Evolutionary conservation across 1,139 yeast genomes (phyloP).

Genomic region (Pichia sp.): DNA sequence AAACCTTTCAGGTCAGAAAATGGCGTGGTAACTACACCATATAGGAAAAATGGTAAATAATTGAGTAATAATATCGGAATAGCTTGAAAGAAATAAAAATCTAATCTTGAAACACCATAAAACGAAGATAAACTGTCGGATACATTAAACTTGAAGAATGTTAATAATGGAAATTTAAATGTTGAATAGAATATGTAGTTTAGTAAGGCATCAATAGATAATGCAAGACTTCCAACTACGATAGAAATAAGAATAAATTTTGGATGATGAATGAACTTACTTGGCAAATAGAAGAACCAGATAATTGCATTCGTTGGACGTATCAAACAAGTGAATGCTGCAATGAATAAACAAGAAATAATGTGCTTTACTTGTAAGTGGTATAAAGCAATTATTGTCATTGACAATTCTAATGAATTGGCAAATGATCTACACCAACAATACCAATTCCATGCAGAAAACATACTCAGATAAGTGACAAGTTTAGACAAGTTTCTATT

Average conservation of each 20-base stretch:
- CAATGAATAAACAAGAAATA: constrained; percentile 34
- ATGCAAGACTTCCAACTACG: constrained; percentile 22
- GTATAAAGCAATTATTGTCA: constrained; percentile 64
- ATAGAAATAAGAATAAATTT: constrained; percentile 24
- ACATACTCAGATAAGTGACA: constrained; percentile 47
- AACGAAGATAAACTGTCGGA: constrained; percentile 67
- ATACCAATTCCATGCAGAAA: constrained; percentile 81
- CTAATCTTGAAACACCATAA: constrained; percentile 83
- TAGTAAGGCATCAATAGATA: constrained; percentile 35
- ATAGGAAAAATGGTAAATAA: constrained; percentile 53
- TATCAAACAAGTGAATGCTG: constrained; percentile 54
- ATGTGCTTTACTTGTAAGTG: constrained; percentile 56
- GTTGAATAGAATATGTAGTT: constrained; percentile 60
- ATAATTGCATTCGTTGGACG: constrained; percentile 79
- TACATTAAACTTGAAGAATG: constrained; percentile 72
- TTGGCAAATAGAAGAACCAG: constrained; percentile 48
- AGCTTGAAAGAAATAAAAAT: constrained; percentile 78
- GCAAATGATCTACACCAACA: constrained; percentile 78
- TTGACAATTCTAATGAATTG: constrained; percentile 69
- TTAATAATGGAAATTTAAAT: constrained; percentile 55
- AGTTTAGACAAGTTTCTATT: constrained; percentile 38
- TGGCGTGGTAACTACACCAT: constrained; percentile 32
- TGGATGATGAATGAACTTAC: constrained; percentile 2
- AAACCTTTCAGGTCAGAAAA: constrained; percentile 22
- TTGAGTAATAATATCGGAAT: constrained; percentile 68